Base-by-base conservation (phyloP, 805 yeast species). In the Nakazawaea ishiwadae region DNA sequence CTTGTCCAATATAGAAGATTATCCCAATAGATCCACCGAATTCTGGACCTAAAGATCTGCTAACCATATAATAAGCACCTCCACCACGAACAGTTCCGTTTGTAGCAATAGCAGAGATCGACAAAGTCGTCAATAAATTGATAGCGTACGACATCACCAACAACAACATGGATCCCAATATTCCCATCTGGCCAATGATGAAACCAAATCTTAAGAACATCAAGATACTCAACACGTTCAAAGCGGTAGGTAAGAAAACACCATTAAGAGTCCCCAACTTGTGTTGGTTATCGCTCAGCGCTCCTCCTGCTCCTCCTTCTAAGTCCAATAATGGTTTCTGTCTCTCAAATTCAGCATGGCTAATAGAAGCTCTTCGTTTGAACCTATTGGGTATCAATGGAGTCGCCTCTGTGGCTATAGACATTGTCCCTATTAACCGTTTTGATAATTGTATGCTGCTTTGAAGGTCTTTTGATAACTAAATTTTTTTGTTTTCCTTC, bases 71-170 rank as follows among this genome's bases (percentile, higher is more conserved):
- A 58, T 93, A 93, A 0, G 98, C 97, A 36, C 99, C 99, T 12
- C 99, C 99, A 11, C 98, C 98, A 51, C 89, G 77, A 2, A 93
- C 98, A 0, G 95, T 88, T 17, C 99, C 99, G 56, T 93, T 93
- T 2, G 99, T 93, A 2, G 97, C 88, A 46, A 93, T 93, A 1
- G 99, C 99, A 42, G 96, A 85, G 44, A 93, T 81, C 16, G 96
- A 86, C 50, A 93, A 62, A 0, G 96, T 87, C 0, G 99, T 93
- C 42, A 93, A 67, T 5, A 88, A 67, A 56, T 91, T 84, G 48
- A 93, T 88, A 3, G 78, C 56, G 58, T 90, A 93, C 36, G 96
- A 84, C 58, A 88, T 58, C 2, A 81, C 42, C 29, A 93, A 65
- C 17, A 91, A 62, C 1, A 77, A 61, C 18, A 89, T 51, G 3